Evolutionary conservation across 2,329 filamentous ascomycete species (phyloP), one percentile per base, ranked within the genome.

Genomic region (Cadophora malorum): DNA sequence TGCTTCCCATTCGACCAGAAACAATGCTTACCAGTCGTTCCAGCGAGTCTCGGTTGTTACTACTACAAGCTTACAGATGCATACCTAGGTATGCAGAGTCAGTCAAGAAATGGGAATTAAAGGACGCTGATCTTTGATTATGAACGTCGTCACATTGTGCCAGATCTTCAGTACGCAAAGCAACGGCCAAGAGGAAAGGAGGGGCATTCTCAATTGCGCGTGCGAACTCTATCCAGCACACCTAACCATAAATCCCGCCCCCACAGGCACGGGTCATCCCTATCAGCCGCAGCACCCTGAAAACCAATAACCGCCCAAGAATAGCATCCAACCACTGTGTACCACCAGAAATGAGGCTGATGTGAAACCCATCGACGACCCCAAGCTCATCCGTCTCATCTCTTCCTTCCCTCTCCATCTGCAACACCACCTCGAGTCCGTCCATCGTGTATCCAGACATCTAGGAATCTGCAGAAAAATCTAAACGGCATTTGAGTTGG

Each of bases 341-440:
- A 50, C 23, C 21, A 62, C 59, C n/a, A 16, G 19, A 12, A 50
- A 49, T 47, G 59, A 62, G 38, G 59, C 59, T 62, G 59, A 62
- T 47, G 25, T 50, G 59, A 49, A 62, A 62, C 23, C 16, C 14
- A 47, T 21, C 41, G 21, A 3, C 38, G 28, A 23, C 41, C 25
- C 21, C 38, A 45, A 31, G 41, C 25, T 50, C 14, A 47, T 8
- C 59, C 23, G 5, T 62, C 59, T 50, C 58, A 49, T 19, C 25
- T 49, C 38, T 33, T 50, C 16, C 41, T 50, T 52, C 7, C 49
- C 45, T 62, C 58, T 49, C 23, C 35, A 58, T 23, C n/a, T 23
- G 9, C 58, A n/a, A 19, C 23, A 28, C 21, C 35, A 45, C 21
- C 38, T 21, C 41, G 7, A 12, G 7, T 41, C 25, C 4, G 12